Percentiles rank a stretch among this genome's conserved stretches.
Conservation (phyloP, 495 filamentous ascomycete genomes). For the Penicillium coprophilum region DNA sequence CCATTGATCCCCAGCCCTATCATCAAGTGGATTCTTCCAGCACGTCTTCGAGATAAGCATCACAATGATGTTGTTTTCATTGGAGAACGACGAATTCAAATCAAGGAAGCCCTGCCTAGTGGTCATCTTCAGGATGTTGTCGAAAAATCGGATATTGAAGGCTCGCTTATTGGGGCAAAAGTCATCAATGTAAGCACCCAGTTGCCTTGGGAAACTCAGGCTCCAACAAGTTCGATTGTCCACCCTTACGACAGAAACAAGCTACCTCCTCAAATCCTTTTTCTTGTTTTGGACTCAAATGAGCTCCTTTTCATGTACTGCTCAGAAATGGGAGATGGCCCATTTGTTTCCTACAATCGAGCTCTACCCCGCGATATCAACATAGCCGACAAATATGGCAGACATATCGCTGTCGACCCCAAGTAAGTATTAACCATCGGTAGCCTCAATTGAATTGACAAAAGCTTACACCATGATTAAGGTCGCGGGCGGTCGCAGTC, state of each 20-base stretch:
- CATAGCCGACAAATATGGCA: conserved; percentile 62
- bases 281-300: conserved; percentile 66
- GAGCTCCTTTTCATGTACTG: conserved; percentile 73
- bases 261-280: conserved; percentile 73
- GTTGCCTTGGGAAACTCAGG: conserved; percentile 35
- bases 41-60: conserved; percentile 63
- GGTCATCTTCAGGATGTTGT: conserved; percentile 68
- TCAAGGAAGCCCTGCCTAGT: conserved; percentile 60
- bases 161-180: conserved; percentile 52
- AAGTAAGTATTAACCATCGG: conserved; percentile 38
- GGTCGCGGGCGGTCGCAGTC: conserved; percentile 65
- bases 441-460: not conserved
- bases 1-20: conserved; percentile 75
- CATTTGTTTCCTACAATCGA: conserved; percentile 60
- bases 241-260: conserved; percentile 14
- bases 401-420: conserved; percentile 81
- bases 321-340: conserved; percentile 38
- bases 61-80: conserved; percentile 92
- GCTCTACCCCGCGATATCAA: conserved; percentile 57
- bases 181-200: conserved; percentile 38
- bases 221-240: not conserved
- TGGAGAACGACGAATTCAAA: conserved; percentile 62
- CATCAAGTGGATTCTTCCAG: conserved; percentile 77
- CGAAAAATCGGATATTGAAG: conserved; percentile 72
- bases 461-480: conserved; percentile 27